Evolutionary conservation across 306 rosid species (phyloP), one percentile per base, ranked within the genome.

Genomic region (Canavalia gladiata): DNA sequence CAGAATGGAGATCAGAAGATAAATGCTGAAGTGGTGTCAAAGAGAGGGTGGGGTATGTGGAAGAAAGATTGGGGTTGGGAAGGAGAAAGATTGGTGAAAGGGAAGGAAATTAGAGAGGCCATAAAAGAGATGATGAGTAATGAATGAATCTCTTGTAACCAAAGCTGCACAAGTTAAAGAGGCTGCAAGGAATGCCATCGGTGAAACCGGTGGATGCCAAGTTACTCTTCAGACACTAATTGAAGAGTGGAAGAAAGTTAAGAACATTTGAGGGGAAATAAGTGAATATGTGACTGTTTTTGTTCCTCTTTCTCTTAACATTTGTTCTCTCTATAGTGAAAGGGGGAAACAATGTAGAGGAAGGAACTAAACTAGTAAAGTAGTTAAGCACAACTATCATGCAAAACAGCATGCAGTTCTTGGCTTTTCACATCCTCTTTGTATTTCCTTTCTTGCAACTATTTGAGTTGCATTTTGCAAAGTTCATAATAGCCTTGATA

Each of bases 31-130:
- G 80, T 86, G 81, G 88, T 83, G 2, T 82, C 75, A 68, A 77
- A 8, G 69, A 72, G 57, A 34, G 94, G 89, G 60, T 45, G 88
- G 76, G 97, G 97, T 30, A 46, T 86, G 33, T 89, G 91, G 91
- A 86, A 68, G 4, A 77, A 47, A 30, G 59, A 28, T 2, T 92
- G 93, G 97, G 93, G 86, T 5, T 90, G 93, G 97, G 77, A 45
- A 1, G 85, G 79, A 0, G 78, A 81, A 37, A 8, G n/a, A 28
- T 0, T 71, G 9, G 89, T 93, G 59, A 83, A 80, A 34, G 90
- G 86, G 1, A 85, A 86, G n/a, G 94, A 91, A 59, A 78, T 89
- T 68, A 91, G 87, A 42, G 85, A 77, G 9, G 86, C 82, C 66
- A 81, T 91, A 9, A 81, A 78, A 45, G 92, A 86, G 84, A 10